Percentiles rank a stretch among this genome's conserved stretches.
Evolutionary conservation across 176 grass and related monocot species (phyloP).

Genomic region (Zizania latifolia): DNA sequence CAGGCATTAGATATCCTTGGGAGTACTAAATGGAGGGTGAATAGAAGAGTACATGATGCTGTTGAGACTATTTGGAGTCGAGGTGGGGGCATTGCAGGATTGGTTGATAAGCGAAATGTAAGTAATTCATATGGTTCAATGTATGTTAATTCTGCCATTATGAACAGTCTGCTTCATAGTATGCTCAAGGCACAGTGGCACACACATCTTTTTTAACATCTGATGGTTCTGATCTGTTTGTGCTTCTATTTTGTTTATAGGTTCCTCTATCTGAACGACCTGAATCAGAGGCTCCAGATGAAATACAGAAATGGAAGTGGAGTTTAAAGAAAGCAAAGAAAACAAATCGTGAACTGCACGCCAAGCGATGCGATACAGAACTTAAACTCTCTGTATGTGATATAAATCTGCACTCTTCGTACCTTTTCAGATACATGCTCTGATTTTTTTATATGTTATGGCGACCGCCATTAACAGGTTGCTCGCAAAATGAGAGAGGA

Average conservation of each 20-base stretch:
- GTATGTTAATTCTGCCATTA: not conserved
- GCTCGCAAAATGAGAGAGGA: slow-evolving; percentile 86
- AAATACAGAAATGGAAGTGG: slow-evolving; percentile 85
- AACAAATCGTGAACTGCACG: slow-evolving; percentile 73
- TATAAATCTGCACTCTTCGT: slow-evolving; percentile 22
- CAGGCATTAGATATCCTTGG: slow-evolving; percentile 93
- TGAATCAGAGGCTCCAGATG: slow-evolving; percentile 50
- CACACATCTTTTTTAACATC: not conserved
- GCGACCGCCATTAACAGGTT: slow-evolving; percentile 61
- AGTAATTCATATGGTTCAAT: slow-evolving; percentile 32
- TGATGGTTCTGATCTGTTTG: not conserved
- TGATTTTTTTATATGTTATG: slow-evolving; percentile 16
- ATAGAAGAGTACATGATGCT: slow-evolving; percentile 75
- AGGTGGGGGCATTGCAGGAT: slow-evolving; percentile 80
- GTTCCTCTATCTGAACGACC: slow-evolving; percentile 61
- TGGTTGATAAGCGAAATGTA: slow-evolving; percentile 77
- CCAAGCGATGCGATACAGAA: slow-evolving; percentile 87
- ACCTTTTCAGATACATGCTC: slow-evolving; percentile 18
- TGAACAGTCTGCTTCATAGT: slow-evolving; percentile 14
- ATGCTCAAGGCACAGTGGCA: not conserved
- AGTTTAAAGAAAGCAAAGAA: slow-evolving; percentile 70
- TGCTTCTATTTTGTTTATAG: slow-evolving; percentile 36
- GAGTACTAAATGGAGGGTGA: slow-evolving; percentile 94
- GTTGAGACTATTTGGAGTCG: slow-evolving; percentile 78
- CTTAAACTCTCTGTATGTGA: slow-evolving; percentile 86